These are phyloP conservation scores for Podospora appendiculata DNA, from an alignment of 495 filamentous ascomycete species.

Conservation along the genomic window DNA sequence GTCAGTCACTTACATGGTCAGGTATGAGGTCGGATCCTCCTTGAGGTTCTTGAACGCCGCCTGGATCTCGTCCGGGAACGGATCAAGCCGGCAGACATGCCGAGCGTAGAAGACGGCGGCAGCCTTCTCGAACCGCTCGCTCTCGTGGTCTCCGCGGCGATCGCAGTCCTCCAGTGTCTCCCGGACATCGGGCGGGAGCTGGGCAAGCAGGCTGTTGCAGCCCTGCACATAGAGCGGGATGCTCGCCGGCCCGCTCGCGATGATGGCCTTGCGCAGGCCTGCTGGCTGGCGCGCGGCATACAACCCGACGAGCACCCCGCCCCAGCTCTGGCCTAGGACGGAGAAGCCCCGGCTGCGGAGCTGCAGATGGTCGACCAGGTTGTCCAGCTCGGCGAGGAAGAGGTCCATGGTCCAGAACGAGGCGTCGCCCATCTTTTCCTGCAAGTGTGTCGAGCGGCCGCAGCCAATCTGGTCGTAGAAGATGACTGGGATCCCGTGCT, in stretches of 20 bases:
- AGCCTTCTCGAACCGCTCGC: conserved; percentile 18
- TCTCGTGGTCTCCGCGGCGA: not conserved
- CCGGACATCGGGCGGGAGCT: not conserved
- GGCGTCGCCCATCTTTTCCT: conserved; percentile 32
- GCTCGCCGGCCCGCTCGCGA: conserved; percentile 4
- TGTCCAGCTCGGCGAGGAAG: conserved; percentile 39
- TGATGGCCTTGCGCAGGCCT: not conserved
- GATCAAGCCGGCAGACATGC: conserved; percentile 36
- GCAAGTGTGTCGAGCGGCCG: conserved; percentile 38
- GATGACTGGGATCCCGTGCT: conserved; percentile 30
- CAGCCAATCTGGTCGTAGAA: conserved; percentile 49
- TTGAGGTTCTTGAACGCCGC: conserved; percentile 27
- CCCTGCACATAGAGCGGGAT: conserved; percentile 1
- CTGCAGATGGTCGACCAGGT: conserved; percentile 34
- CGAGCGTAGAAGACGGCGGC: conserved; percentile 29
- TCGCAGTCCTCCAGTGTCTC: not conserved
- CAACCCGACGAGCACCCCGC: conserved; percentile 38
- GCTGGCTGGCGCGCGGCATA: conserved; percentile 8
- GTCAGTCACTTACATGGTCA: conserved; percentile 31
- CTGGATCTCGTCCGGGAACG: conserved; percentile 27
- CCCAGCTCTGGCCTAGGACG: conserved; percentile 43
- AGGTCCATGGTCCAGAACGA: conserved; percentile 37
- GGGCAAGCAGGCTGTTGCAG: not conserved
- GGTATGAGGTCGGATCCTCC: conserved; percentile 36
- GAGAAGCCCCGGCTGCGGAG: conserved; percentile 27